These are phyloP conservation scores for Polygonum maritimum DNA, from an alignment of 148 eudicot species.

Conservation along the genomic window DNA sequence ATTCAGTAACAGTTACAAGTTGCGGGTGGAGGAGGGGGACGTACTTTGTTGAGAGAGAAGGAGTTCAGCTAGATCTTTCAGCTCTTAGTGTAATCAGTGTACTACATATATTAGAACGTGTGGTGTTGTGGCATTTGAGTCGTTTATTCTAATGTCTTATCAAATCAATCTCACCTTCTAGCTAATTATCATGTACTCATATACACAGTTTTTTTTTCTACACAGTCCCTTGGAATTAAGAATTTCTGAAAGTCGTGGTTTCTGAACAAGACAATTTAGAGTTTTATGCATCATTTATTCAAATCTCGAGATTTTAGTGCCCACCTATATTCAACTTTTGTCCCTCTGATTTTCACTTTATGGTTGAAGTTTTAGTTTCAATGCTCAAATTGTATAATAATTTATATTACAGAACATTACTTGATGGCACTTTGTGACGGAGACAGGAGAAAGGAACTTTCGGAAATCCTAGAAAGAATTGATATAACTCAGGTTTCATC, in stretches of 20 bases:
- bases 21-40: too few relatives aligned
- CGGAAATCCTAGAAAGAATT: constrained; percentile 40
- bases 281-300: not conserved
- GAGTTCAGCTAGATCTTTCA: not conserved
- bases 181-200: not conserved
- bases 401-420: constrained; percentile 58
- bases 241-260: not conserved
- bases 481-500: constrained; percentile 64
- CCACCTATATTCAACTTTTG: not conserved
- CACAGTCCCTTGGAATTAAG: not conserved
- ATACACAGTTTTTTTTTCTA: not conserved
- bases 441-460: constrained; percentile 59
- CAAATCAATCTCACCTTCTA: not conserved
- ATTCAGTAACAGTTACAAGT: not conserved
- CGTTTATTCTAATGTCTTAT: not conserved
- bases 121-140: not conserved
- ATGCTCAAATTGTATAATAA: not conserved
- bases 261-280: not conserved
- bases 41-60: not conserved
- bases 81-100: not conserved
- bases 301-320: not conserved
- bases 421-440: constrained; percentile 76
- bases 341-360: not conserved
- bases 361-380: not conserved
- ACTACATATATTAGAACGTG: not conserved